Conservation (phyloP, 306 rosid species). For the Nissolia schottii region DNA sequence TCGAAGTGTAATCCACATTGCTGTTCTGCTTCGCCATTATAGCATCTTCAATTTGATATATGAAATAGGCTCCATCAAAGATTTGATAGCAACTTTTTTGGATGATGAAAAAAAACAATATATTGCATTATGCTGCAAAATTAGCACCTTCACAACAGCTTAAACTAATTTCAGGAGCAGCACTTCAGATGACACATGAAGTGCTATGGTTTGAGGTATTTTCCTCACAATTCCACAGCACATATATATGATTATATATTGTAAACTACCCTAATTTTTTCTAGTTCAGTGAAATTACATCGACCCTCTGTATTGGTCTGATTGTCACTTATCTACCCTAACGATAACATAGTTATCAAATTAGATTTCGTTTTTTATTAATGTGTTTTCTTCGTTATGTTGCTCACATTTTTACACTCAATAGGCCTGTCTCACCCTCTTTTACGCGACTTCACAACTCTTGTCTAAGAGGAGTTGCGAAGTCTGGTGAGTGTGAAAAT, state of each 20-base stretch:
- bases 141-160: conserved; percentile 32
- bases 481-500: too few relatives aligned
- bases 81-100: conserved; percentile 10
- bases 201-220: conserved; percentile 43
- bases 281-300: too few relatives aligned
- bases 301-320: too few relatives aligned
- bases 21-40: conserved; percentile 38
- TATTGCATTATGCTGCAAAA: conserved; percentile 38
- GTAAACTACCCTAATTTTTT: too few relatives aligned
- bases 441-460: too few relatives aligned
- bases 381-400: too few relatives aligned
- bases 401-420: too few relatives aligned
- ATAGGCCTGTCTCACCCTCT: too few relatives aligned
- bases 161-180: conserved; percentile 29
- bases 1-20: conserved; percentile 37
- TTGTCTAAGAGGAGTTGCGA: too few relatives aligned
- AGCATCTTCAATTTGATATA: conserved; percentile 25
- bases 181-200: conserved; percentile 43
- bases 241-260: not conserved
- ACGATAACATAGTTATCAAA: too few relatives aligned
- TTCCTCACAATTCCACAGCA: not conserved
- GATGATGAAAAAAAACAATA: conserved; percentile 26
- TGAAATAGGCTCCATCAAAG: conserved; percentile 25
- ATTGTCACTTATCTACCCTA: too few relatives aligned
- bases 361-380: too few relatives aligned